Evolutionary conservation across 2,329 filamentous ascomycete genomes (phyloP).

Genomic region (Sclerotinia trifoliorum): DNA sequence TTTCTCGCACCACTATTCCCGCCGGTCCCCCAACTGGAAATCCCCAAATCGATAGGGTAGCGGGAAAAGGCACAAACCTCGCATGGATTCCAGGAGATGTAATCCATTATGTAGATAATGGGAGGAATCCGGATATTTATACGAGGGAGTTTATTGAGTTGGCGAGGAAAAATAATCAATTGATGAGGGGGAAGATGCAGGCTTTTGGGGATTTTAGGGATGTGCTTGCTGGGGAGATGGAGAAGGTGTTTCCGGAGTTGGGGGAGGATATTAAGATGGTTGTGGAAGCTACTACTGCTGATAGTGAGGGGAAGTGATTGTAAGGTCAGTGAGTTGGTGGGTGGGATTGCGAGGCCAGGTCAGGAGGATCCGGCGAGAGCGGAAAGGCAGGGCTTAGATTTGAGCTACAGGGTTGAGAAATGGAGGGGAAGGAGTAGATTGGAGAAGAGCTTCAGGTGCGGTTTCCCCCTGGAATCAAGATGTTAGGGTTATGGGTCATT

Average conservation of each 20-base stretch:
- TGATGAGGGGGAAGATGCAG: conserved; percentile 61
- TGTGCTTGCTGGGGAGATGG: conserved; percentile 51
- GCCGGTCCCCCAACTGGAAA: conserved; percentile 41
- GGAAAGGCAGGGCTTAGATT: background rate
- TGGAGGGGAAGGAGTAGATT: background rate
- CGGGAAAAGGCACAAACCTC: conserved; percentile 38
- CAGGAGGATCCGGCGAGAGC: background rate
- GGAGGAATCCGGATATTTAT: conserved; percentile 72
- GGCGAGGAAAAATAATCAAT: conserved; percentile 63
- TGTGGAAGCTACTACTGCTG: conserved; percentile 29
- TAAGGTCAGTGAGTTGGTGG: background rate
- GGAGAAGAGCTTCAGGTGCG: background rate
- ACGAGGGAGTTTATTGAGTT: conserved; percentile 72
- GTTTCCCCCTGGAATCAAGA: background rate
- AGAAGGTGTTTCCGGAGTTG: conserved; percentile 37
- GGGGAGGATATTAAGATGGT: conserved; percentile 36
- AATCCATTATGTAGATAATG: conserved; percentile 67
- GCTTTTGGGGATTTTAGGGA: conserved; percentile 63
- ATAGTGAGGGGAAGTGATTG: background rate
- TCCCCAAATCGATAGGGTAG: background rate
- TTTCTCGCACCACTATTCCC: conserved; percentile 34
- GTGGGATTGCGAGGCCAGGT: background rate
- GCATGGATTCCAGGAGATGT: conserved; percentile 61
- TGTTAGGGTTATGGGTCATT: conserved; percentile 4
- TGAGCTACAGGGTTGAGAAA: too few species aligned